Base-by-base conservation (phyloP, 345 rosid species). In the Ceriops zippeliana region DNA sequence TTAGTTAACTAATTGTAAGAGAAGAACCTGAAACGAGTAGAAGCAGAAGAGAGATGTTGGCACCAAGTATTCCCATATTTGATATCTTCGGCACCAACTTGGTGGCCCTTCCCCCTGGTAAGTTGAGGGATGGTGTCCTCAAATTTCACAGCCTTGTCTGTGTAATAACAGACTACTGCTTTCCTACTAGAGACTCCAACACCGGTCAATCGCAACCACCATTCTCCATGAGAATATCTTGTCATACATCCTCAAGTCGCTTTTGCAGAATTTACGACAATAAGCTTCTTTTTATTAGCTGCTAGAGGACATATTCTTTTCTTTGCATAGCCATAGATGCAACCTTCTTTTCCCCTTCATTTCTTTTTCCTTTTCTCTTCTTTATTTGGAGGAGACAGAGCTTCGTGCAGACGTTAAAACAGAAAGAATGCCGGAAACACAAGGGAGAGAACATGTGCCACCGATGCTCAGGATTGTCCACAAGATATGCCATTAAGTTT, bases 1-100 rank as follows among this genome's bases (percentile, higher is more conserved):
- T 22, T 22, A 22, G 24, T 22, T 22, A 10, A 35, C 4, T n/a
- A n/a, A n/a, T 63, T 51, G 19, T 5, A 2, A 47, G 61, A 67
- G 61, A 63, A 65, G 3, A 73, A 76, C 87, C 87, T 80, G 84
- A 79, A 68, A 79, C 32, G 22, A 81, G 75, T 7, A 79, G 67
- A 21, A 83, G 76, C 21, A 79, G 32, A 28, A 73, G 56, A 58
- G 66, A 61, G 67, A 70, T 64, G 78, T 76, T 37, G 30, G 52
- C 72, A 62, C n/a, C 53, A 70, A 67, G 58, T 24, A 66, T 79
- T 77, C 68, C 74, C 87, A 85, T 81, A 64, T n/a, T 26, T 47
- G 30, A 63, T 57, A 63, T 71, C 62, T 34, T 34, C 9, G 37
- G 37, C 70, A 34, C 74, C 16, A 11, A 54, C 63, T 47, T 52